Evolutionary conservation across 768 basidiomycete species (phyloP).

Genomic region (Botryobasidium botryosum): DNA sequence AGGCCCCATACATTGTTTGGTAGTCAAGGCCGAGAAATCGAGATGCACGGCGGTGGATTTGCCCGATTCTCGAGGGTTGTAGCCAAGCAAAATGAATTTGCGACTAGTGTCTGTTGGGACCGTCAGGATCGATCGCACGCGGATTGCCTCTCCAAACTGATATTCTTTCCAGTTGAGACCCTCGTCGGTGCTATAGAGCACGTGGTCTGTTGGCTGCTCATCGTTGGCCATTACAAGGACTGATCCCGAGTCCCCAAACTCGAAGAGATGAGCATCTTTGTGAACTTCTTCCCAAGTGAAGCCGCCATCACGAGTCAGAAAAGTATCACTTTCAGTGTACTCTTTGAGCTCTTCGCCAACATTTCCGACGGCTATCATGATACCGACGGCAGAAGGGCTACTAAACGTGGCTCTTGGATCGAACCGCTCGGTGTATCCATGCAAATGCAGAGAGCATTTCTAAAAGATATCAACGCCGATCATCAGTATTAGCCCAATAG

Average conservation of each 20-base stretch:
- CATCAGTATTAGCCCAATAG: background rate
- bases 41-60: constrained; percentile 60
- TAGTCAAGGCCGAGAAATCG: constrained; percentile 71
- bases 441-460: constrained; percentile 78
- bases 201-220: constrained; percentile 77
- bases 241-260: constrained; percentile 94
- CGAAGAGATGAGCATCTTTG: constrained; percentile 96
- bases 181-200: constrained; percentile 81
- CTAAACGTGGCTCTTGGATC: constrained; percentile 90
- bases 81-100: constrained; percentile 74
- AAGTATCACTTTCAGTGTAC: constrained; percentile 83
- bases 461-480: constrained; percentile 18
- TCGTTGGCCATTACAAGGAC: constrained; percentile 90
- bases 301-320: constrained; percentile 89
- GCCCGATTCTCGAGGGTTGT: constrained; percentile 27
- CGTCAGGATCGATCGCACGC: constrained; percentile 64
- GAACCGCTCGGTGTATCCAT: constrained; percentile 85
- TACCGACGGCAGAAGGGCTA: constrained; percentile 77
- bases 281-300: constrained; percentile 98
- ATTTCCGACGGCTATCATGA: constrained; percentile 93
- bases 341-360: constrained; percentile 69
- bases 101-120: constrained; percentile 83
- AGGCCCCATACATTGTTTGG: constrained; percentile 45
- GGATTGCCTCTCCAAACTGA: constrained; percentile 46
- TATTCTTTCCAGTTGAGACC: constrained; percentile 81